Evolutionary conservation across 805 yeast species (phyloP).

Genomic region (Saccharomyces eubayanus): DNA sequence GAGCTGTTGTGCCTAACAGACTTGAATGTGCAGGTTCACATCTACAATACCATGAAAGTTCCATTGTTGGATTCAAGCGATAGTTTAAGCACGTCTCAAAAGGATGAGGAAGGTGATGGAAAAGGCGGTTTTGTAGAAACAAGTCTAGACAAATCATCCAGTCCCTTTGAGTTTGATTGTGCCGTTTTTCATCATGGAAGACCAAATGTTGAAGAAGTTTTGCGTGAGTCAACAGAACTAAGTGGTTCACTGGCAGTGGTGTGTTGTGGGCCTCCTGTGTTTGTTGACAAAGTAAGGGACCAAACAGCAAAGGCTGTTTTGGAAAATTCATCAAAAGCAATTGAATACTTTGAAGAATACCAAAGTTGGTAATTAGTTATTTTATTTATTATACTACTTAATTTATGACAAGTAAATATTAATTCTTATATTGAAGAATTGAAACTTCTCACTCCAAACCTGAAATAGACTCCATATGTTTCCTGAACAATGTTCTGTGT

Average conservation of each 20-base stretch:
- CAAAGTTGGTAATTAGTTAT: conserved; percentile 49
- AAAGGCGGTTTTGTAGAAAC: not conserved
- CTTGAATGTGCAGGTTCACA: conserved; percentile 10
- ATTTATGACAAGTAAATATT: not conserved
- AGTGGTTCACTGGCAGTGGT: conserved; percentile 42
- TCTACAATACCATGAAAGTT: conserved; percentile 12
- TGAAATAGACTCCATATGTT: too few species aligned
- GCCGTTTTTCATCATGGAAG: conserved; percentile 36
- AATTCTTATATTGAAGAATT: too few species aligned
- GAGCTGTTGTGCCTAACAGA: conserved; percentile 12
- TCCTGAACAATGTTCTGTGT: too few species aligned
- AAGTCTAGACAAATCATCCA: not conserved
- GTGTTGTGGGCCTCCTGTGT: conserved; percentile 53
- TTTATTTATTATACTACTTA: not conserved
- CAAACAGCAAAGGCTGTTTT: conserved; percentile 36
- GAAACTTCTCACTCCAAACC: too few species aligned
- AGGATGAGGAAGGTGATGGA: conserved; percentile 1
- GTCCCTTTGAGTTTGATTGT: conserved; percentile 11
- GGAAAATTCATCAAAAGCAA: conserved; percentile 37
- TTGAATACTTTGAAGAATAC: conserved; percentile 67
- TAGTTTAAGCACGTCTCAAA: not conserved
- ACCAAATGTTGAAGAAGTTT: conserved; percentile 37
- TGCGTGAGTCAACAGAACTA: conserved; percentile 32
- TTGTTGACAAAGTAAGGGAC: conserved; percentile 51
- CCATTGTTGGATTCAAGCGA: not conserved